A percentile compares a stretch with the other conserved stretches of the same genome.
Evolutionary conservation across 495 filamentous ascomycete genomes (phyloP).

Genomic region (Neurospora cerealis): DNA sequence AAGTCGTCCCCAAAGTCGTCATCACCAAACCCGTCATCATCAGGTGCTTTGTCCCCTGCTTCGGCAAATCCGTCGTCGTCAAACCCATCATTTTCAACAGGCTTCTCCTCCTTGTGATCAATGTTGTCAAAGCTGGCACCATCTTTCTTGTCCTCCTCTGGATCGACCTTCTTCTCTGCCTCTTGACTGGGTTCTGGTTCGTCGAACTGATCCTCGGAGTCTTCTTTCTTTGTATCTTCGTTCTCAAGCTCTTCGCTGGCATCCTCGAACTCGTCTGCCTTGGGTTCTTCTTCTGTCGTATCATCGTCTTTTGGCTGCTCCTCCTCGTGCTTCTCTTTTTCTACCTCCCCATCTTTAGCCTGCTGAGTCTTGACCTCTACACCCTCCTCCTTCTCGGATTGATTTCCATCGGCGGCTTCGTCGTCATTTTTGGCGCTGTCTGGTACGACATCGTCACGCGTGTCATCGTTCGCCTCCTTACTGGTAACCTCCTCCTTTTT

Average conservation of each 20-base stretch:
- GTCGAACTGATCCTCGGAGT: neutral
- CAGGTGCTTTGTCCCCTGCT: neutral
- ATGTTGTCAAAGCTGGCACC: neutral
- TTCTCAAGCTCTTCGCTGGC: neutral
- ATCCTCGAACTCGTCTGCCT: neutral
- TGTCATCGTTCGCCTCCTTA: neutral
- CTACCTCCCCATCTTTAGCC: neutral
- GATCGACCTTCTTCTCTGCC: neutral
- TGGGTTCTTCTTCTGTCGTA: neutral
- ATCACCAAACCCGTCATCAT: constrained; percentile 17
- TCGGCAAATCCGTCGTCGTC: neutral
- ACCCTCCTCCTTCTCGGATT: neutral
- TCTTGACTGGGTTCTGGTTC: neutral
- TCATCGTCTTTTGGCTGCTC: neutral
- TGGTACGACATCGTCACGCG: neutral
- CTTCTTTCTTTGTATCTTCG: neutral
- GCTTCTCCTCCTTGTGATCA: neutral
- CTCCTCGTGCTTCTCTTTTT: neutral
- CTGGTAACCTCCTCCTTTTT: neutral
- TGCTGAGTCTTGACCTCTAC: neutral
- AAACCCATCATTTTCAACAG: neutral
- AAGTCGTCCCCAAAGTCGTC: constrained; percentile 28
- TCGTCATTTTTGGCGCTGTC: neutral
- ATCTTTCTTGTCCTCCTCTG: neutral
- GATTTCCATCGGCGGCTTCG: neutral